Conservation (phyloP, 2,329 filamentous ascomycete species). For the Microdochium nivale region DNA sequence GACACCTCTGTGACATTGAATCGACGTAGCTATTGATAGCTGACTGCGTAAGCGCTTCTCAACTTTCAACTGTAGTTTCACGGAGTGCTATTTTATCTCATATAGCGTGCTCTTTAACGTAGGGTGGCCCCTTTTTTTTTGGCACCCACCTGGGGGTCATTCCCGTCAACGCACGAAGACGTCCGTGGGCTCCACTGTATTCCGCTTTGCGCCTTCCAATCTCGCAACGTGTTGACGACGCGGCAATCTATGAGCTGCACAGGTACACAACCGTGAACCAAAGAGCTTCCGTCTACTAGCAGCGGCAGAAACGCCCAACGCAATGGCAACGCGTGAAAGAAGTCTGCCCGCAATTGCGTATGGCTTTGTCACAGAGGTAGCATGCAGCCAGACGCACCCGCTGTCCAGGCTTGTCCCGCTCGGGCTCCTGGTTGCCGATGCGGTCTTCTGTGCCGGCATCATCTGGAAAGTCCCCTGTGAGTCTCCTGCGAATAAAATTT, state of each 20-base stretch:
- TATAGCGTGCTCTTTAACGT: no score
- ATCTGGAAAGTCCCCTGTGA: slow-evolving; percentile 79
- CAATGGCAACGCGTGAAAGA: not conserved
- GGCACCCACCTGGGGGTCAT: no score
- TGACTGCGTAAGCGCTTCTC: no score
- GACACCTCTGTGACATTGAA: no score
- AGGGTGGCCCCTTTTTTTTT: no score
- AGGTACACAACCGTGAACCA: not conserved
- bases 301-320: not conserved
- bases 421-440: slow-evolving; percentile 61
- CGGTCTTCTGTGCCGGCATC: slow-evolving; percentile 61
- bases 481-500: slow-evolving; percentile 17
- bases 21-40: no score
- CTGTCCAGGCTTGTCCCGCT: slow-evolving; percentile 45
- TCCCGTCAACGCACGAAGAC: no score
- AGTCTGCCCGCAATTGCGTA: not conserved
- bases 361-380: not conserved
- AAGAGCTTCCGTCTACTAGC: no score
- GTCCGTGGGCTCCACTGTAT: no score
- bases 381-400: not conserved
- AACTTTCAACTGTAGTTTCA: no score
- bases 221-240: not conserved
- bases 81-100: no score
- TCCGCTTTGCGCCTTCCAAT: no score
- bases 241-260: not conserved